Evolutionary conservation across 495 filamentous ascomycete species (phyloP).

Genomic region (Hypomontagnella monticulosa): DNA sequence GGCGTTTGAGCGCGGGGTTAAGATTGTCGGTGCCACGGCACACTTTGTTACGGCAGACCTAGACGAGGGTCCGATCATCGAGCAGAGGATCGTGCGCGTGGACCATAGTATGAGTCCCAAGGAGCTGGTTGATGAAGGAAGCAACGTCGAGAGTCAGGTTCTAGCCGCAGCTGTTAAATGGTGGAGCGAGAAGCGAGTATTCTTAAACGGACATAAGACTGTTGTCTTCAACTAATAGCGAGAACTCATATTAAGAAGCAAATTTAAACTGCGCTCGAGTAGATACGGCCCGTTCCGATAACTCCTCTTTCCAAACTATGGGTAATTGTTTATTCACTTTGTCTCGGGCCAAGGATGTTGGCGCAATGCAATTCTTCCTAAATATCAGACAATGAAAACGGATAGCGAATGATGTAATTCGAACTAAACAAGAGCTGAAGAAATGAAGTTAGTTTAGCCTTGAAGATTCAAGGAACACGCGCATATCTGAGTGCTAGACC

Average conservation of each 20-base stretch:
- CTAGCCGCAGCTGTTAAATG: slow-evolving; percentile 77
- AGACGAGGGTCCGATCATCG: slow-evolving; percentile 82
- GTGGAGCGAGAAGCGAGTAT: slow-evolving; percentile 73
- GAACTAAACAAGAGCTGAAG: slow-evolving; percentile 1
- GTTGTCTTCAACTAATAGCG: slow-evolving; percentile 67
- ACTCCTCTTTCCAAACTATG: not conserved
- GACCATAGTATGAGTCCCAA: slow-evolving; percentile 75
- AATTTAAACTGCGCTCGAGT: not conserved
- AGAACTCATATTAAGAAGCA: not conserved
- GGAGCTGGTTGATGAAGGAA: slow-evolving; percentile 75
- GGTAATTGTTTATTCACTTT: not conserved
- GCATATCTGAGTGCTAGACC: slow-evolving; percentile 4
- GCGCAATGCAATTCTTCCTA: not conserved
- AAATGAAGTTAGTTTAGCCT: slow-evolving; percentile 6
- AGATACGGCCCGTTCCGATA: not conserved
- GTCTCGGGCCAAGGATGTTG: not conserved
- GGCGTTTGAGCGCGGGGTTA: slow-evolving; percentile 79
- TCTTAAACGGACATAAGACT: slow-evolving; percentile 77
- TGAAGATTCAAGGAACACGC: slow-evolving; percentile 4
- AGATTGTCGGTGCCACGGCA: slow-evolving; percentile 81
- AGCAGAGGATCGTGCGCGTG: slow-evolving; percentile 76
- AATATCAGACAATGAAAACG: not conserved
- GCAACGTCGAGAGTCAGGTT: slow-evolving; percentile 79
- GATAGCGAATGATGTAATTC: not conserved
- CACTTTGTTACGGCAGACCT: slow-evolving; percentile 81